A percentile compares a stretch with the other conserved stretches of the same genome.
phyloP scores from a whole-genome alignment of 106 monocot genomes.

The Phalaenopsis equestris region DNA sequence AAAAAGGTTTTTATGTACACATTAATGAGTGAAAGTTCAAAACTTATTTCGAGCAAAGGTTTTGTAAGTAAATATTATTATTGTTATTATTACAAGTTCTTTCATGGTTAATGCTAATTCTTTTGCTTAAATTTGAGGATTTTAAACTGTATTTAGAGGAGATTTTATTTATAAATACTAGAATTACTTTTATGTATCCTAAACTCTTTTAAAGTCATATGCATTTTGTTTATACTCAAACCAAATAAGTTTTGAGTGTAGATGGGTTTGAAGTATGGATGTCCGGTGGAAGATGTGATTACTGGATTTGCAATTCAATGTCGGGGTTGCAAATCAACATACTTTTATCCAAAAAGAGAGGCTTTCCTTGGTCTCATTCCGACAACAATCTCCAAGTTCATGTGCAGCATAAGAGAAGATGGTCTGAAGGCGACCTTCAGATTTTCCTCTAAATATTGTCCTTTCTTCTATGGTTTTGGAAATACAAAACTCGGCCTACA shows the following conservation, averaged over 20 bases:
- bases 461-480: constrained; percentile 35
- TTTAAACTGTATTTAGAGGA: too few relatives aligned
- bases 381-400: constrained; percentile 38
- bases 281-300: constrained; percentile 65
- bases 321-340: constrained; percentile 62
- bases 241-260: background rate
- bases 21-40: background rate
- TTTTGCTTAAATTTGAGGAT: too few relatives aligned
- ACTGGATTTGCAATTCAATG: constrained; percentile 69
- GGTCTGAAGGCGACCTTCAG: constrained; percentile 59
- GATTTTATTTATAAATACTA: too few relatives aligned
- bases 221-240: background rate
- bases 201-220: too few relatives aligned
- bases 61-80: background rate
- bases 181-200: background rate
- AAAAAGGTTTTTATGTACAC: constrained; percentile 18
- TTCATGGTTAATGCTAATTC: background rate
- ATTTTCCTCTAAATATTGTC: constrained; percentile 59
- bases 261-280: constrained; percentile 52
- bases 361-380: constrained; percentile 62
- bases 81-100: background rate
- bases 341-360: constrained; percentile 34
- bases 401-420: constrained; percentile 63
- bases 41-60: too few relatives aligned
- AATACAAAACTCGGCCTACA: constrained; percentile 45